A percentile compares a stretch with the other conserved stretches of the same genome.
Evolutionary conservation across 768 basidiomycete genomes (phyloP).

Genomic region (Mycena albidolilacea): DNA sequence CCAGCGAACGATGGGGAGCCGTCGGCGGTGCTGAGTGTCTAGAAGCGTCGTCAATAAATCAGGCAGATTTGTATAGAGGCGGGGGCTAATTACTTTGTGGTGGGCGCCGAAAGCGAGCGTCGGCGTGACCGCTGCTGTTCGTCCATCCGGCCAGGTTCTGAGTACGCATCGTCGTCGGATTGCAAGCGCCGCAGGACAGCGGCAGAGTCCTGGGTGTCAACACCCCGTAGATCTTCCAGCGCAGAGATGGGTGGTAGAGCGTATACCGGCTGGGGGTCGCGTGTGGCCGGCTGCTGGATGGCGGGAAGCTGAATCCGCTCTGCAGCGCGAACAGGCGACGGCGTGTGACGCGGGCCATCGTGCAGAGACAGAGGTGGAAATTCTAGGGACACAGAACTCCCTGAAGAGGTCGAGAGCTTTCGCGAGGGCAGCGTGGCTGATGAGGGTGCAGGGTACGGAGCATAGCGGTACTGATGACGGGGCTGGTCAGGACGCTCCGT

Average conservation of each 20-base stretch:
- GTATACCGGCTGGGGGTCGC: conserved; percentile 57
- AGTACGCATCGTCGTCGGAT: conserved; percentile 56
- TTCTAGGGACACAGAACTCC: conserved; percentile 50
- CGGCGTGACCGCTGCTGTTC: conserved; percentile 55
- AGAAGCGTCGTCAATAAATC: conserved; percentile 24
- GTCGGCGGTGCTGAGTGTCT: conserved; percentile 28
- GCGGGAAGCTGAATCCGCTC: conserved; percentile 18
- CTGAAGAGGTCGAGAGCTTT: conserved; percentile 38
- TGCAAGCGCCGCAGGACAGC: conserved; percentile 77
- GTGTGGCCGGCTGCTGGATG: conserved; percentile 49
- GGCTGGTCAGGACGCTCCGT: conserved; percentile 3
- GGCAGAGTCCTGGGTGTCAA: conserved; percentile 68
- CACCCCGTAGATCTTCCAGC: conserved; percentile 73
- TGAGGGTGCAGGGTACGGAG: conserved; percentile 59
- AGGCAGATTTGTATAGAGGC: conserved; percentile 26
- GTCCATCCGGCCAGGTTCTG: conserved; percentile 42
- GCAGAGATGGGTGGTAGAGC: conserved; percentile 80
- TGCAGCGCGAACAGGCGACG: conserved; percentile 52
- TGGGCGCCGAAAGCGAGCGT: conserved; percentile 60
- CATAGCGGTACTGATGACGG: conserved; percentile 46
- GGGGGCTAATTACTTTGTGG: conserved; percentile 44
- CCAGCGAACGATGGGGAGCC: conserved; percentile 44
- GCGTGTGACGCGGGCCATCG: conserved; percentile 50
- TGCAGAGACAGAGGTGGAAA: conserved; percentile 53
- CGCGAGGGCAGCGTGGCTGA: conserved; percentile 4